A percentile compares a stretch with the other conserved stretches of the same genome.
These are phyloP conservation scores for Penicillium bialowiezense DNA, from an alignment of 495 filamentous ascomycete genomes.

Conservation along the genomic window DNA sequence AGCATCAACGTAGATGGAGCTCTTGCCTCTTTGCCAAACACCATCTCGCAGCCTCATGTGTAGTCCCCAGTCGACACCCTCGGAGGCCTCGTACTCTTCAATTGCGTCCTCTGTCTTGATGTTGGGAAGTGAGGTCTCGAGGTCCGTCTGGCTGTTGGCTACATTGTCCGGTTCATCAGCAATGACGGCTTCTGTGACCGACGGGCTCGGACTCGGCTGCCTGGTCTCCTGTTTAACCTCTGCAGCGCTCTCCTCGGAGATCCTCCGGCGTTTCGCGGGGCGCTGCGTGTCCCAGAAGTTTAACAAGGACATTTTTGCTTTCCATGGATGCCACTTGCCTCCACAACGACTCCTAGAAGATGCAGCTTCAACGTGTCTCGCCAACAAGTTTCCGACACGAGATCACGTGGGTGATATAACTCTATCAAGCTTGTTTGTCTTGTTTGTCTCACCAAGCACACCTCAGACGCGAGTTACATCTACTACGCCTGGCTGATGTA, in stretches of 20 bases:
- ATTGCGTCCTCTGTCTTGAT: conserved; percentile 70
- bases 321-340: conserved; percentile 9
- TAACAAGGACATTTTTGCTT: conserved; percentile 38
- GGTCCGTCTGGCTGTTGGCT: conserved; percentile 55
- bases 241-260: conserved; percentile 2
- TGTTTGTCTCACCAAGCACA: conserved; percentile 16
- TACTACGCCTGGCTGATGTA: too few relatives aligned
- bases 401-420: conserved; percentile 32
- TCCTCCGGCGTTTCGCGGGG: conserved; percentile 35
- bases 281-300: conserved; percentile 44
- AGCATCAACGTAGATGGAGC: conserved; percentile 95
- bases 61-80: conserved; percentile 32
- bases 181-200: conserved; percentile 14
- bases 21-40: conserved; percentile 62
- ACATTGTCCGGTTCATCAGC: conserved; percentile 38
- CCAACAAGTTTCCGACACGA: conserved; percentile 28
- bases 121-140: conserved; percentile 72
- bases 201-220: conserved; percentile 18
- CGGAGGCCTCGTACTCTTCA: conserved; percentile 70
- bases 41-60: conserved; percentile 51
- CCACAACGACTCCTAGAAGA: not conserved
- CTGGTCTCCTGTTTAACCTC: conserved; percentile 10
- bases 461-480: too few relatives aligned
- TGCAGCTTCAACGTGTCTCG: conserved; percentile 19
- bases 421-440: conserved; percentile 22